Percentiles rank a stretch among this genome's conserved stretches.
Evolutionary conservation across 192 early-diverging fungal genomes (phyloP).

Genomic region (Entomortierella beljakovae): DNA sequence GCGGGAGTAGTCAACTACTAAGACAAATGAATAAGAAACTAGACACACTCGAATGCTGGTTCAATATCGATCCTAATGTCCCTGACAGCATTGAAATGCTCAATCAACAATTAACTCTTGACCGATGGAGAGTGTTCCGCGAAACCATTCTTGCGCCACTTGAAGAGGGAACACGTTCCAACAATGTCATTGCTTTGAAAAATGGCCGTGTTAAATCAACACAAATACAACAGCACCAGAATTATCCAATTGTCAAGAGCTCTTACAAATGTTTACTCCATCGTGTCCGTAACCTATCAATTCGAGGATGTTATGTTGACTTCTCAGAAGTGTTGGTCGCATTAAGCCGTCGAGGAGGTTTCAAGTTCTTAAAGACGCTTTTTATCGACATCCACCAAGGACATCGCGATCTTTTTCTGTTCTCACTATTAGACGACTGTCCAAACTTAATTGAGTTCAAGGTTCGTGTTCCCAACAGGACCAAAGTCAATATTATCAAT

Average conservation of each 20-base stretch:
- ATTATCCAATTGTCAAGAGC: too few relatives aligned
- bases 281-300: neutral
- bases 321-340: neutral
- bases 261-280: slow-evolving; percentile 1
- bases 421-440: neutral
- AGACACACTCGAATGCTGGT: slow-evolving; percentile 18
- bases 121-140: neutral
- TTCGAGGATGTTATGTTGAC: neutral
- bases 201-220: neutral
- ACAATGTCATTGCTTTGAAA: neutral
- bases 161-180: neutral
- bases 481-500: neutral
- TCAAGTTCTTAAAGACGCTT: neutral
- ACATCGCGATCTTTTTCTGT: neutral
- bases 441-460: slow-evolving; percentile 2
- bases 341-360: neutral
- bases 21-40: slow-evolving; percentile 13
- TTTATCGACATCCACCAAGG: neutral
- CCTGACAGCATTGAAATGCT: neutral
- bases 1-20: neutral
- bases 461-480: neutral
- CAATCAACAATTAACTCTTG: too few relatives aligned
- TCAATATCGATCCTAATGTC: slow-evolving; percentile 1
- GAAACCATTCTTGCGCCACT: slow-evolving; percentile 3
- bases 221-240: neutral